Evolutionary conservation across 805 yeast species (phyloP), one percentile per base, ranked within the genome.

Genomic region (Scheffersomyces amazonensis): DNA sequence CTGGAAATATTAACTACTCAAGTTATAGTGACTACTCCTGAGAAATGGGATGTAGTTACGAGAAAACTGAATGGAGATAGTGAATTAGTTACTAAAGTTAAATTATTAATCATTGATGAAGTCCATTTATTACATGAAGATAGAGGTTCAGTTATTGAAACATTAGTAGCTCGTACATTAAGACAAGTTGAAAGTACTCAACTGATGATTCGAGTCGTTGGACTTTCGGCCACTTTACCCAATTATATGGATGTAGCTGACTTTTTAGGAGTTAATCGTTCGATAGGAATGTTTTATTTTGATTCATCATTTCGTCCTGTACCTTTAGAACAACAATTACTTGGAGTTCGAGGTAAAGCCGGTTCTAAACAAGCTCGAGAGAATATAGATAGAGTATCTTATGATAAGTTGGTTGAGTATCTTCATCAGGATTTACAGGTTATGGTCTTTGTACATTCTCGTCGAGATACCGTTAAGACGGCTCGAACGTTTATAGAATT

Each of bases 11-110:
- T 76, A 5, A 80, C 77, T 32, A 84, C 96, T 0, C 96, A 91
- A 50, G 64, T 91, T 9, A 66, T 91, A 33, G 95, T 91, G 1
- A 87, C 96, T 0, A 91, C 99, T 0, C 98, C 98, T 0, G 99
- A 93, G 56, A 91, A 90, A 54, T 91, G 98, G 98, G 98, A 93
- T 64, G 97, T 93, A 2, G 96, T 93, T 2, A 91, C 99, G 0
- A 77, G 98, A 55, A 93, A 93, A 56, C 83, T 90, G 27, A 83
- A 75, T 48, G 97, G 96, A 36, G 97, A 90, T 52, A 79, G 78
- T 35, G 96, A 89, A 48, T 61, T 90, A 33, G 87, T 87, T 2
- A 79, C 85, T 10, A 89, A 88, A 50, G 95, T 93, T 8, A 87
- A 83, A 58, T 64, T 93, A 11, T 65, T 93, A 40, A 87, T 93